These are phyloP conservation scores for Botrytis porri DNA, from an alignment of 2,329 filamentous ascomycete genomes.

Conservation along the genomic window DNA sequence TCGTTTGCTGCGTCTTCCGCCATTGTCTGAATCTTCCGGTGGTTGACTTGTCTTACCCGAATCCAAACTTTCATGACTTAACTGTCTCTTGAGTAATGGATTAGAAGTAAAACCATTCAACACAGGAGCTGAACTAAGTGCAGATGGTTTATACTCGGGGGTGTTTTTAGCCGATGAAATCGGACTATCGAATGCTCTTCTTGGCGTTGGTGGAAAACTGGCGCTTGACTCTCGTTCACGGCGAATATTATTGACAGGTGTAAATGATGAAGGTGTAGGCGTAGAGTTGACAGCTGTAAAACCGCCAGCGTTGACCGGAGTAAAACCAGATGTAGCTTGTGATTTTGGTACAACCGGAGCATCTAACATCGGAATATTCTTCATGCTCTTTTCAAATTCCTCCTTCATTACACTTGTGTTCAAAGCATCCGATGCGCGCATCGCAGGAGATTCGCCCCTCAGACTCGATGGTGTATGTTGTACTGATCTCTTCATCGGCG, in stretches of 20 bases:
- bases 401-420: constrained; percentile 51
- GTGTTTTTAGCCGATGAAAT: constrained; percentile 62
- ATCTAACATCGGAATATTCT: constrained; percentile 38
- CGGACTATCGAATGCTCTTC: constrained; percentile 57
- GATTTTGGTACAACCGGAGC: constrained; percentile 32
- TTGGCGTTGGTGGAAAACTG: constrained; percentile 52
- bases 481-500: constrained; percentile 66
- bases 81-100: constrained; percentile 68
- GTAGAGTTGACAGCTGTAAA: constrained; percentile 64
- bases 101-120: constrained; percentile 51
- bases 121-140: constrained; percentile 49
- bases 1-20: constrained; percentile 84
- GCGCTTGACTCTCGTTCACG: constrained; percentile 50
- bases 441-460: constrained; percentile 64
- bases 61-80: constrained; percentile 55
- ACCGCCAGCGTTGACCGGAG: constrained; percentile 49
- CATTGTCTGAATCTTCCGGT: constrained; percentile 53
- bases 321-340: constrained; percentile 38
- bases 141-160: constrained; percentile 59
- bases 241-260: constrained; percentile 49
- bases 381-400: constrained; percentile 38
- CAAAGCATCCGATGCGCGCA: constrained; percentile 54
- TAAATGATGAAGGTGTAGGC: constrained; percentile 50
- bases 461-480: constrained; percentile 58
- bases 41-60: constrained; percentile 36